A percentile compares a stretch with the other conserved stretches of the same genome.
These are phyloP conservation scores for Penicillium pulvis DNA, from an alignment of 495 filamentous ascomycete species.

Conservation along the genomic window DNA sequence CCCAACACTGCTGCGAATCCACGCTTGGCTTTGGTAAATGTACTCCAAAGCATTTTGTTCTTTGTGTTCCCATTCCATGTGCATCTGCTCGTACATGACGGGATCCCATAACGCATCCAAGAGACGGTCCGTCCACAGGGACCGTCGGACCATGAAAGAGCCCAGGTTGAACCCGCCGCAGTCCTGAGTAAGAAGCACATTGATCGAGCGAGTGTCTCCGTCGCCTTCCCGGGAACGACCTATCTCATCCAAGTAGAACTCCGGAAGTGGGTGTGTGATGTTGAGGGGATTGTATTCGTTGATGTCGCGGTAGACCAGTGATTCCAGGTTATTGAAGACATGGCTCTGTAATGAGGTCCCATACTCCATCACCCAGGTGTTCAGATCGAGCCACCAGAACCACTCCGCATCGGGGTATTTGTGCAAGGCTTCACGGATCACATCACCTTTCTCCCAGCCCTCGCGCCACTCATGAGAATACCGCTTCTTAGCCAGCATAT, in stretches of 20 bases:
- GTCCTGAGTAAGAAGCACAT: slow-evolving; percentile 89
- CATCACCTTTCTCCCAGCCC: slow-evolving; percentile 98
- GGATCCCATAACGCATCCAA: slow-evolving; percentile 99
- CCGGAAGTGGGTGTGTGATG: slow-evolving; percentile 78
- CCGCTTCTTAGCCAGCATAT: slow-evolving; percentile 97
- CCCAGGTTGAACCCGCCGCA: slow-evolving; percentile 96
- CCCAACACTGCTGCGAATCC: slow-evolving; percentile 84
- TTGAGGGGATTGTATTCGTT: slow-evolving; percentile 95
- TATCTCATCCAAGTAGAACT: slow-evolving; percentile 71
- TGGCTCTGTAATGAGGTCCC: slow-evolving; percentile 87
- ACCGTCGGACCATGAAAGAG: slow-evolving; percentile 87
- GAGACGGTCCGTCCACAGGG: slow-evolving; percentile 85
- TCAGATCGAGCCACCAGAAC: slow-evolving; percentile 99
- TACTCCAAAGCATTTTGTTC: slow-evolving; percentile 95
- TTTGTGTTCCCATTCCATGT: slow-evolving; percentile 99
- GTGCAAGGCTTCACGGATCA: slow-evolving; percentile 84
- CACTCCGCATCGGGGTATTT: slow-evolving; percentile 97
- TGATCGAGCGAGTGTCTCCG: slow-evolving; percentile 69
- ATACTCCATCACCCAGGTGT: slow-evolving; percentile 98
- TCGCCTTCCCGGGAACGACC: slow-evolving; percentile 75
- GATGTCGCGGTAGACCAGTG: slow-evolving; percentile 90
- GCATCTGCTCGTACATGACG: slow-evolving; percentile 95
- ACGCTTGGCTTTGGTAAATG: slow-evolving; percentile 87
- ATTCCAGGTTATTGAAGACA: slow-evolving; percentile 77
- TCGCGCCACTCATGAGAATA: slow-evolving; percentile 99